Evolutionary conservation across 768 basidiomycete genomes (phyloP).

Genomic region (Lepiota subincarnata): DNA sequence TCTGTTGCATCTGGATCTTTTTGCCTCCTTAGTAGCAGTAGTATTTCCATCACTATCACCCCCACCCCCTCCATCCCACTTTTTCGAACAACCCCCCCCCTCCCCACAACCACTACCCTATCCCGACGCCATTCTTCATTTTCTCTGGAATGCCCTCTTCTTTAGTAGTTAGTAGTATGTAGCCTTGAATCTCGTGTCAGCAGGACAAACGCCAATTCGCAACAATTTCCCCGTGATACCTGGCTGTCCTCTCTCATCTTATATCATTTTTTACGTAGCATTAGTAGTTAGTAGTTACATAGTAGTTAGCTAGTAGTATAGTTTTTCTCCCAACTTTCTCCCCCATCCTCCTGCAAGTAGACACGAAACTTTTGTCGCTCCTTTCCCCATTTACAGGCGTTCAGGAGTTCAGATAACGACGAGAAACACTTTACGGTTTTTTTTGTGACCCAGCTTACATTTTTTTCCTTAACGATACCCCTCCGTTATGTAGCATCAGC

Average conservation of each 20-base stretch:
- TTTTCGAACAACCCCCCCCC: not conserved
- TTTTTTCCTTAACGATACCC: too few species aligned
- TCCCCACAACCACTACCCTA: not conserved
- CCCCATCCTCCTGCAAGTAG: slow-evolving; percentile 47
- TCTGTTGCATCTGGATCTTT: slow-evolving; percentile 50
- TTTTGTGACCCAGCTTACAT: too few species aligned
- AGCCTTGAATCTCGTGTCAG: slow-evolving; percentile 7
- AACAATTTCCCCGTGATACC: slow-evolving; percentile 1
- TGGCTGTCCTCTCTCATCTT: slow-evolving; percentile 12
- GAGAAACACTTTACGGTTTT: not conserved
- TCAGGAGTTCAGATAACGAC: slow-evolving; percentile 3
- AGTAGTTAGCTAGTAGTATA: slow-evolving; percentile 40
- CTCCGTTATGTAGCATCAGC: too few species aligned
- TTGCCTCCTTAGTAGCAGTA: slow-evolving; percentile 30
- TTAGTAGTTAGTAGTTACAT: slow-evolving; percentile 44
- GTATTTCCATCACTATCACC: slow-evolving; percentile 18
- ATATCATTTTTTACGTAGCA: slow-evolving; percentile 44
- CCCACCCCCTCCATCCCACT: slow-evolving; percentile 1
- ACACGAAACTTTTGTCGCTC: slow-evolving; percentile 25
- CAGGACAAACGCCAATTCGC: slow-evolving; percentile 2
- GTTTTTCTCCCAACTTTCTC: slow-evolving; percentile 36
- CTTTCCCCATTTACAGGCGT: not conserved
- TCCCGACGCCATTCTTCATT: not conserved
- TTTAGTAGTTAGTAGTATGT: slow-evolving; percentile 18
- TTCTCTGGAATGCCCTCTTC: slow-evolving; percentile 11